phyloP scores from a whole-genome alignment of 129 eudicot genomes.

The Chrysanthemum makinoi region DNA sequence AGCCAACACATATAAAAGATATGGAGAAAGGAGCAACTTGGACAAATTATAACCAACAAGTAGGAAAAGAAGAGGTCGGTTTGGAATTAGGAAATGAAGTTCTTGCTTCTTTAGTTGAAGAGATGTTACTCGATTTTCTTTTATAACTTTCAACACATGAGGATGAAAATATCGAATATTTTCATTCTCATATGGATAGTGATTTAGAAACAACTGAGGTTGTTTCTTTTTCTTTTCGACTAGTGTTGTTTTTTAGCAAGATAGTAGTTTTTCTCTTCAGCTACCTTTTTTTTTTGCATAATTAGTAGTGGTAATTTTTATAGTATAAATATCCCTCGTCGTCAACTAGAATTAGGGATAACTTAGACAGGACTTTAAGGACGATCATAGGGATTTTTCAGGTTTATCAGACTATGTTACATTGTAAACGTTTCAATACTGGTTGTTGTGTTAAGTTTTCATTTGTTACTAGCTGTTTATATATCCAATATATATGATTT shows the following conservation, averaged over 20 bases:
- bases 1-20: constrained; percentile 45
- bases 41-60: constrained; percentile 39
- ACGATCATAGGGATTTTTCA: not conserved
- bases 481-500: too few relatives aligned
- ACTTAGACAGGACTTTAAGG: not conserved
- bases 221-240: too few relatives aligned
- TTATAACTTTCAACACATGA: constrained; percentile 1
- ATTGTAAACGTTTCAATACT: not conserved
- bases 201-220: not conserved
- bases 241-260: not conserved
- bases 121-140: constrained; percentile 40
- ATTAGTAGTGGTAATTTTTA: not conserved
- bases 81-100: constrained; percentile 51
- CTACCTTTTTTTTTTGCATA: not conserved
- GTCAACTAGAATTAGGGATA: not conserved
- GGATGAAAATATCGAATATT: not conserved
- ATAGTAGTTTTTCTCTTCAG: not conserved
- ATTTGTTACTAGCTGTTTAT: too few relatives aligned
- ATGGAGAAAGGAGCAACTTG: constrained; percentile 60
- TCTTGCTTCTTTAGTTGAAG: constrained; percentile 45
- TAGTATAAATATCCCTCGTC: not conserved
- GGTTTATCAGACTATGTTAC: not conserved
- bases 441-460: not conserved
- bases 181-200: not conserved
- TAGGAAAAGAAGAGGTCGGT: constrained; percentile 39